These are phyloP conservation scores for Trichomonas tenax DNA, from an alignment of 208 protist species.

Conservation along the genomic window DNA sequence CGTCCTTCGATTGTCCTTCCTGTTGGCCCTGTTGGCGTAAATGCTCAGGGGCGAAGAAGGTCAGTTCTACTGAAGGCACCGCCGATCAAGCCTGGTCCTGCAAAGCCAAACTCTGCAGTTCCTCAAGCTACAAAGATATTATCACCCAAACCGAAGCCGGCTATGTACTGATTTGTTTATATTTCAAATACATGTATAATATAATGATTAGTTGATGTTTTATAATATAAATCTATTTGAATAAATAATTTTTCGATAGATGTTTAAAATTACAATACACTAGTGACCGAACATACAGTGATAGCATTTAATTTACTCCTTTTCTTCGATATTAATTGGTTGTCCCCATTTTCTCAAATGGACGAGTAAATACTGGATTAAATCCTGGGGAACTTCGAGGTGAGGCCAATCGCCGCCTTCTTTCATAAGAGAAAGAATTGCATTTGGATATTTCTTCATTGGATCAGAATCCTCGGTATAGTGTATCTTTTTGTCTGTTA, in stretches of 20 bases:
- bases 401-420: neutral
- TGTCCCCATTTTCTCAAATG: neutral
- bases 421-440: neutral
- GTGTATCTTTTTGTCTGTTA: neutral
- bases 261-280: no score
- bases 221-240: no score
- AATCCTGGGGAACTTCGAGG: neutral
- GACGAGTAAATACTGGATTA: neutral
- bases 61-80: neutral
- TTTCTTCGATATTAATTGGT: neutral
- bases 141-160: no score
- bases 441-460: no score
- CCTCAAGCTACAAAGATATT: neutral
- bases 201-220: no score
- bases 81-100: neutral
- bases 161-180: no score
- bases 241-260: no score
- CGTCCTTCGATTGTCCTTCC: neutral
- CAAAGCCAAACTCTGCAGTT: neutral
- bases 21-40: neutral
- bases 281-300: no score
- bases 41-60: neutral
- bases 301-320: no score
- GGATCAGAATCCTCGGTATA: neutral
- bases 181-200: no score